A percentile compares a stretch with the other conserved stretches of the same genome.
Evolutionary conservation across 805 yeast species (phyloP).

Genomic region (Scheffersomyces ergatensis): DNA sequence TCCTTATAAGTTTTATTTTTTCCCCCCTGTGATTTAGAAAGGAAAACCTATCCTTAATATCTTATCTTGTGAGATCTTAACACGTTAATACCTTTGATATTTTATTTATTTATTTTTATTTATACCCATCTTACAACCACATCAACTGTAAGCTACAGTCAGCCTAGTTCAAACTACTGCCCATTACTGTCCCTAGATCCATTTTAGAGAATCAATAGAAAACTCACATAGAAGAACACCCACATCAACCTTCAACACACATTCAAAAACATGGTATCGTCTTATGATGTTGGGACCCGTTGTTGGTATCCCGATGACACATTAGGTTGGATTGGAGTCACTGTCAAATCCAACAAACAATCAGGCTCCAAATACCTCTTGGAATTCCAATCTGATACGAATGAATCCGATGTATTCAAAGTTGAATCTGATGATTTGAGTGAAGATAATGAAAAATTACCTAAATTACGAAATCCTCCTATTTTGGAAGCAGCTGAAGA

Average conservation of each 20-base stretch:
- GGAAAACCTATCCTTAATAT: too few relatives aligned
- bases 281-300: constrained; percentile 46
- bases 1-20: too few relatives aligned
- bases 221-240: too few relatives aligned
- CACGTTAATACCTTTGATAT: too few relatives aligned
- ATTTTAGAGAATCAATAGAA: too few relatives aligned
- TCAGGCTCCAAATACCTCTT: constrained; percentile 45
- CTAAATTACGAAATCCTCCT: constrained; percentile 88
- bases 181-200: too few relatives aligned
- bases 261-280: constrained; percentile 15
- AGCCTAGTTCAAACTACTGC: too few relatives aligned
- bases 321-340: constrained; percentile 75
- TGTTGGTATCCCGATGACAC: constrained; percentile 80
- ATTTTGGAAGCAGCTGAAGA: constrained; percentile 92
- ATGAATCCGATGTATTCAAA: constrained; percentile 37
- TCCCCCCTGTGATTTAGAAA: too few relatives aligned
- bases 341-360: constrained; percentile 44
- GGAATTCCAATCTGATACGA: constrained; percentile 53
- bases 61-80: too few relatives aligned
- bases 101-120: too few relatives aligned
- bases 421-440: constrained; percentile 48
- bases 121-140: too few relatives aligned
- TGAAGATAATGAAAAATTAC: constrained; percentile 59
- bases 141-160: too few relatives aligned
- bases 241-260: neutral